Base-by-base conservation (phyloP, 139 green algal species). In the Closterium sp. region DNA sequence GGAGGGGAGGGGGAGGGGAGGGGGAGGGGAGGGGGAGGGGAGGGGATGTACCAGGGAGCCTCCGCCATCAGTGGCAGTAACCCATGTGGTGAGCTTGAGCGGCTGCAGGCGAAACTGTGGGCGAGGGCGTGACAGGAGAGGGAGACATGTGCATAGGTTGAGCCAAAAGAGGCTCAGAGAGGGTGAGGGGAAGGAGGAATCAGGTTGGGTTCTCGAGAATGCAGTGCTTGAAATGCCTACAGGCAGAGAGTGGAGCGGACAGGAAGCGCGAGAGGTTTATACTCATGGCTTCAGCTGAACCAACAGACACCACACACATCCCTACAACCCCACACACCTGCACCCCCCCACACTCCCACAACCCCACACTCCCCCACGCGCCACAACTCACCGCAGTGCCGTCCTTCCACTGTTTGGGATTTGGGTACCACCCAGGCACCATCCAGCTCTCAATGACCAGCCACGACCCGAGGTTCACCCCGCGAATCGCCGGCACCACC, bases 401-500 rank as follows among this genome's bases (percentile, higher is more conserved):
- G 62, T 24, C 90, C 70, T 27, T 92, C 90, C n/a, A 92, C 34
- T 4, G 89, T 2, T 21, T 42, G 45, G 31, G 90, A 31, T 89
- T 34, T 29, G 89, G 45, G 29, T 92, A 92, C 38, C 31, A 34
- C 0, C 22, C 73, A 7, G 90, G 90, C n/a, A 70, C 38, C 90
- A 92, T 92, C 90, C 90, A 92, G 45, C 32, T 31, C 90, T 92
- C 90, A 22, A 45, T 31, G 7, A 92, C 62, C 2, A 92, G 70
- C 62, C 62, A 89, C 13, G 45, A 31, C 1, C 90, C 90, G 0
- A 92, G 62, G 6, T 92, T 92, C 70, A 89, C 90, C 2, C 90
- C 90, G 62, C 70, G 21, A 11, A 92, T 92, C 31, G 17, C n/a
- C 2, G 90, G 31, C 90, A 92, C 90, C 30, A 31, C 28, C 62